phyloP scores from a whole-genome alignment of 2,329 filamentous ascomycete species.

The Nakataea oryzae region DNA sequence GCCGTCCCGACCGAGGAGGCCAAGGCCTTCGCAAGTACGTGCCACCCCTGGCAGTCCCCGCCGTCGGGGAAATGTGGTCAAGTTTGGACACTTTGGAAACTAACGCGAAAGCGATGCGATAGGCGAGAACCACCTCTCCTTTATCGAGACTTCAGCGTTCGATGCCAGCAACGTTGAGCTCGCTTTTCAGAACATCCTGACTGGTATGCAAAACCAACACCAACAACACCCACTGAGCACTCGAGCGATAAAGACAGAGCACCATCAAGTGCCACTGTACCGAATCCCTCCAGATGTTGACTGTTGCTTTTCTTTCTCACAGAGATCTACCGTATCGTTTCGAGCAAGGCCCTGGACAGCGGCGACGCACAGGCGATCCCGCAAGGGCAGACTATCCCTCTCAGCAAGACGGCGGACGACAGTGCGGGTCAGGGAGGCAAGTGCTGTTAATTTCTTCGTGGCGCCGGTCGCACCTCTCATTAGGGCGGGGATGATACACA shows the following conservation, averaged over 20 bases:
- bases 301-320: not conserved
- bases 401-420: constrained; percentile 76
- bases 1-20: constrained; percentile 97
- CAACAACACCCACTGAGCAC: not conserved
- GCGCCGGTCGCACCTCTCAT: not conserved
- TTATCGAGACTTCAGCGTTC: constrained; percentile 97
- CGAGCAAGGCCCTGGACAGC: constrained; percentile 90
- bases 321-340: constrained; percentile 99
- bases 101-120: not conserved
- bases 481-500: constrained; percentile 1
- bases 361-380: constrained; percentile 71
- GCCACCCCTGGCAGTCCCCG: not conserved
- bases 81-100: constrained; percentile 8
- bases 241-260: not conserved
- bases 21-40: constrained; percentile 89
- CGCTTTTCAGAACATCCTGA: constrained; percentile 98
- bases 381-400: constrained; percentile 66
- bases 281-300: not conserved
- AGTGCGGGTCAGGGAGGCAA: constrained; percentile 65
- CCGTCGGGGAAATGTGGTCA: not conserved
- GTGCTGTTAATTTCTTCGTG: constrained; percentile 54
- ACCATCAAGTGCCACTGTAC: not conserved
- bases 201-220: constrained; percentile 52
- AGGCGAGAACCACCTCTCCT: constrained; percentile 97
- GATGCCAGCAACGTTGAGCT: constrained; percentile 99